Evolutionary conservation across 2,329 filamentous ascomycete species (phyloP).

Genomic region (Pochonia chlamydosporia): DNA sequence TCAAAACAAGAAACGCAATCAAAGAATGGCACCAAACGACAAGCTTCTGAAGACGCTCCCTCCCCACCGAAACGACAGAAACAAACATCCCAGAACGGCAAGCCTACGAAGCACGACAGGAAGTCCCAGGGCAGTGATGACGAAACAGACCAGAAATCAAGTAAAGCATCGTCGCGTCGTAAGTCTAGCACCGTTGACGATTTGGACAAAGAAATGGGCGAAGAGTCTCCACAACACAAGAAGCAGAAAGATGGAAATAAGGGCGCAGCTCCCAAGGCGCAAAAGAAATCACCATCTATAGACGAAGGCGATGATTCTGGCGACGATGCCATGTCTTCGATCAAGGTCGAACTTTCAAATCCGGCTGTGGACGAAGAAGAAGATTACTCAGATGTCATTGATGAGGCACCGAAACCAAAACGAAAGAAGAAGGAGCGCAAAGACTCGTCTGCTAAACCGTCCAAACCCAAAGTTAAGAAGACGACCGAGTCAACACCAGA

Average conservation of each 20-base stretch:
- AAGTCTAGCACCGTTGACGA: slow-evolving; percentile 10
- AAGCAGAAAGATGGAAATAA: not conserved
- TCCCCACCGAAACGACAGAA: slow-evolving; percentile 15
- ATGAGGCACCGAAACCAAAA: slow-evolving; percentile 59
- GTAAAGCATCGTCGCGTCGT: slow-evolving; percentile 8
- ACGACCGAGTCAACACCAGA: slow-evolving; percentile 21
- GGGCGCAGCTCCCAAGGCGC: slow-evolving; percentile 1
- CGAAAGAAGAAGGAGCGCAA: slow-evolving; percentile 45
- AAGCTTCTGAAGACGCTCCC: slow-evolving; percentile 26
- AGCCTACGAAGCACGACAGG: slow-evolving; percentile 4
- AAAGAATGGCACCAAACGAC: slow-evolving; percentile 26
- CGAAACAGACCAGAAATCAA: slow-evolving; percentile 7
- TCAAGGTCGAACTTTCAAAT: slow-evolving; percentile 15
- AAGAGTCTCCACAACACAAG: not conserved
- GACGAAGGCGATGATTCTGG: slow-evolving; percentile 12
- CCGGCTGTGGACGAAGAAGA: slow-evolving; percentile 27
- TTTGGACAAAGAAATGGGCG: slow-evolving; percentile 10
- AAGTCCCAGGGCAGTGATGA: not conserved
- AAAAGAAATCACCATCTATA: slow-evolving; percentile 9
- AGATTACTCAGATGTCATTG: slow-evolving; percentile 55
- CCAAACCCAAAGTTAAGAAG: slow-evolving; percentile 23
- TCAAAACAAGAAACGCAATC: slow-evolving; percentile 18
- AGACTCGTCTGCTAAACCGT: slow-evolving; percentile 19
- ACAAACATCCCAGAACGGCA: slow-evolving; percentile 21
- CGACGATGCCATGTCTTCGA: slow-evolving; percentile 13